Evolutionary conservation across 306 rosid species (phyloP), one percentile per base, ranked within the genome.

Genomic region (Lathyrus sativus): DNA sequence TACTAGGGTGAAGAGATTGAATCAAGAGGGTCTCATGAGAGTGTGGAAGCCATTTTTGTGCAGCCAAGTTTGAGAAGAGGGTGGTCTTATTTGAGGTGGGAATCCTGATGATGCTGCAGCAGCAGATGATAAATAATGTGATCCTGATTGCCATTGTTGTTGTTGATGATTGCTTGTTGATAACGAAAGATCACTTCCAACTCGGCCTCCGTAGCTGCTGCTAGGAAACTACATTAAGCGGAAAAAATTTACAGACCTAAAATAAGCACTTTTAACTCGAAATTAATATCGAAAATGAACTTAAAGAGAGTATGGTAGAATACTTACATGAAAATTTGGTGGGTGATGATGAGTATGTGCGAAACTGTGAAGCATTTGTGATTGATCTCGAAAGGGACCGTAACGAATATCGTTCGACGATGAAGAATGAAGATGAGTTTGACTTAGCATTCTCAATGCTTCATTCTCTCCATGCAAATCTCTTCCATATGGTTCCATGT

Each of bases 91-190:
- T 83, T 85, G 98, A 59, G 63, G 87, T 79, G 89, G 84, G 99
- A 95, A 95, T 90, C 99, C 97, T 95, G 99, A 95, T 95, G 99
- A 95, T 95, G 99, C 99, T 90, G 99, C 99, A 84, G 97, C 95
- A 83, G 78, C 92, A 83, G 80, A 74, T 75, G 92, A 82, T 78
- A 76, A 74, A 63, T 78, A 62, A 65, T 66, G 88, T 55, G 84
- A 69, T 83, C 83, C 24, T 6, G 86, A 51, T 79, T 74, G 86
- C 89, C 85, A 84, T 68, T 73, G 83, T 59, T 83, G 83, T 62
- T 85, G 80, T 69, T 83, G 39, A 67, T 83, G 76, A 35, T 86
- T 86, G 5, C 24, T 81, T 79, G 79, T 49, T 18, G 86, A 81
- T 67, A 88, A 70, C n/a, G 92, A 70, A 44, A 86, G 86, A 53